Evolutionary conservation across 495 filamentous ascomycete genomes (phyloP), one percentile per base, ranked within the genome.

Genomic region (Neurospora sp.): DNA sequence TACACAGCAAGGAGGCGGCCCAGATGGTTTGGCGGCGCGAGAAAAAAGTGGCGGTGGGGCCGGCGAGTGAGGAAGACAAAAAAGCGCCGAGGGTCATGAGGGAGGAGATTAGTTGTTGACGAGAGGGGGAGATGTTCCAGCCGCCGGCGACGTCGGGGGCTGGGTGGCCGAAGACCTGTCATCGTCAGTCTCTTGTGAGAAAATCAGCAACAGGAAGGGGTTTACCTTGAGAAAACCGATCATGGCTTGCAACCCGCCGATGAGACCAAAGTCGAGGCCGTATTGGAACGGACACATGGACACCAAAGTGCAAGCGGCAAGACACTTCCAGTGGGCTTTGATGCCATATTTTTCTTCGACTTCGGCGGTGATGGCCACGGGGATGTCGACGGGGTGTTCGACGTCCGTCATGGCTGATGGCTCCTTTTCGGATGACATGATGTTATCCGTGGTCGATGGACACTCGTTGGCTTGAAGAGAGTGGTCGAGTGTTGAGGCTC

Each of bases 161-260:
- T 69, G 73, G 61, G 48, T 79, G 38, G 9, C 83, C 83, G 59
- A 82, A 83, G 31, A 83, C 73, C 82, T 83, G 70, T 22, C 5
- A 8, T 41, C 22, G 35, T 20, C 68, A 35, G 68, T 10, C 5
- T 39, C 3, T 12, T 41, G 69, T 22, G 31, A 40, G 31, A 40
- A 40, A 22, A 16, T 16, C 2, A 42, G 14, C 40, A 42, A 42
- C 12, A 8, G 16, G 16, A 20, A 46, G 41, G 37, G 4, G 37
- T 59, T 38, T 74, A 84, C 83, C 78, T 85, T 74, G 59, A 88
- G 78, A 75, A 89, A 89, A 11, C 87, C 87, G 27, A 84, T 71
- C 87, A 89, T 89, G 66, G 87, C 87, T 74, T 89, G 87, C 16
- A 90, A 79, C 71, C 87, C 86, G 18, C 86, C 87, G 69, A 89